A percentile compares a stretch with the other conserved stretches of the same genome.
phyloP scores from a whole-genome alignment of 164 flowering plant genomes.

The Vitis rupestris region DNA sequence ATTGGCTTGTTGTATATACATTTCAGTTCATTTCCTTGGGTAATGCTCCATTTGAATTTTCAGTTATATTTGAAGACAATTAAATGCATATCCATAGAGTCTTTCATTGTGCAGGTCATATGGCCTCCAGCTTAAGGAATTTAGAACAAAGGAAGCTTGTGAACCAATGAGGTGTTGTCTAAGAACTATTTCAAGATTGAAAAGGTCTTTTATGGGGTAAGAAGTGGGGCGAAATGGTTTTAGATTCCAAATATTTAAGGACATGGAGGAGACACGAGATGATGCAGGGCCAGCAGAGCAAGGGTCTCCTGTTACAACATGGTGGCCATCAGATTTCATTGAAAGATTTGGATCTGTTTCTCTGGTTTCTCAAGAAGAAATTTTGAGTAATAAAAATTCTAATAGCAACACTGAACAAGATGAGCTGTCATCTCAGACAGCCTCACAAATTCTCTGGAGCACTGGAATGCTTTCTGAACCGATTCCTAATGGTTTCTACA shows the following conservation, averaged over 20 bases:
- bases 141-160: conserved; percentile 10
- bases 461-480: conserved; percentile 79
- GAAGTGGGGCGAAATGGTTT: conserved; percentile 58
- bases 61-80: background rate
- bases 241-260: conserved; percentile 35
- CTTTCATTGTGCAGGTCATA: conserved; percentile 22
- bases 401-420: conserved; percentile 38
- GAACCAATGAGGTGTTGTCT: conserved; percentile 8
- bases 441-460: conserved; percentile 86
- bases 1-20: background rate
- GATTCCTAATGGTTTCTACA: conserved; percentile 96
- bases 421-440: conserved; percentile 50
- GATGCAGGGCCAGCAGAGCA: conserved; percentile 64
- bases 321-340: conserved; percentile 79
- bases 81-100: background rate
- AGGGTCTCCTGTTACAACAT: conserved; percentile 58
- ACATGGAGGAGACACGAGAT: conserved; percentile 82
- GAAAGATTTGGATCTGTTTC: conserved; percentile 76
- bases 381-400: conserved; percentile 34
- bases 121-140: conserved; percentile 33
- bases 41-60: background rate
- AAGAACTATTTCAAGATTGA: conserved; percentile 4
- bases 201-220: conserved; percentile 44
- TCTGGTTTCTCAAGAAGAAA: conserved; percentile 56
- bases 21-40: background rate